Evolutionary conservation across 2,329 filamentous ascomycete genomes (phyloP), one percentile per base, ranked within the genome.

Genomic region (Fusarium floridanum): DNA sequence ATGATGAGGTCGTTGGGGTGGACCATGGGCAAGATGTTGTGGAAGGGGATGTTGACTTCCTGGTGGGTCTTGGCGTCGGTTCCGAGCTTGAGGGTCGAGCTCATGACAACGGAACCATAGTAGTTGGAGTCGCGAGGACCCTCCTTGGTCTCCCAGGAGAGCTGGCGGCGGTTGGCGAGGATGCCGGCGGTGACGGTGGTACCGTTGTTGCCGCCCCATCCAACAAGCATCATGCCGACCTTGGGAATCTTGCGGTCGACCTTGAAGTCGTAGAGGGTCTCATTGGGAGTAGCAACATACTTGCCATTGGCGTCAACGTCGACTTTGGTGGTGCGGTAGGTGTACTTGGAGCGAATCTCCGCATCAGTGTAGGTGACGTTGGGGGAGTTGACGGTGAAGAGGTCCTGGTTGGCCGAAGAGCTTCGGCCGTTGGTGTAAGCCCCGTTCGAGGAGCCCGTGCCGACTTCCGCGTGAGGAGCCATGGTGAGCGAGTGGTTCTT

Each of bases 141-240:
- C 85, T 98, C 95, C 81, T 96, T 95, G 80, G 97, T 98, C 75
- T 98, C 94, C 97, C 97, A 99, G 72, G 88, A 87, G 68, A 98
- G 90, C 68, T 91, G 89, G 78, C 92, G 94, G 82, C 94, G 94
- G 86, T 99, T 99, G 85, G 96, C 97, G 82, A 99, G 90, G 85
- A 99, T 97, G 83, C 96, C 97, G 72, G 97, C 97, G 70, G 97
- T 98, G 73, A 99, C 95, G 68, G 97, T 99, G 76, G 95, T 95
- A 76, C 97, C 97, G 83, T 99, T 99, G 91, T 99, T 99, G 81
- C 97, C 97, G 85, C 97, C 97, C 91, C 93, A 96, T 75, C 97
- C 97, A 77, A 99, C 96, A 76, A 99, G 90, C 97, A 99, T 98
- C 87, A 98, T 91, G 82, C 97, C 97, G 77, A 95, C 91, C 89